phyloP scores from a whole-genome alignment of 2,329 filamentous ascomycete genomes.

The Pseudogymnoascus sp. region DNA sequence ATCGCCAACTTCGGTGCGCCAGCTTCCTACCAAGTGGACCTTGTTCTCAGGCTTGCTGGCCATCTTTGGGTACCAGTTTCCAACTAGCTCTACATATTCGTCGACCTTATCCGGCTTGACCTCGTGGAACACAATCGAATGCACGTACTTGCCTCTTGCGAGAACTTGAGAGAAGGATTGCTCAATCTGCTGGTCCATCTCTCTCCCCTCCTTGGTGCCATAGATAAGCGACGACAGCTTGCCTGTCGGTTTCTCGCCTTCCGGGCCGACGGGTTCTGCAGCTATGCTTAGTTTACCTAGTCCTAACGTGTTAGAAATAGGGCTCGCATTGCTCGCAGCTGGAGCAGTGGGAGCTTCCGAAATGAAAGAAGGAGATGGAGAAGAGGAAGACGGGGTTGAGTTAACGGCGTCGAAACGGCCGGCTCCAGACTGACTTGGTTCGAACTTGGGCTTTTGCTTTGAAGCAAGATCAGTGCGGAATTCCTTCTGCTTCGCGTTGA shows the following conservation, averaged over 20 bases:
- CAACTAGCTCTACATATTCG: slow-evolving; percentile 84
- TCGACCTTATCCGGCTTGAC: slow-evolving; percentile 94
- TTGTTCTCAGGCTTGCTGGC: slow-evolving; percentile 79
- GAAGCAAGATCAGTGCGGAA: slow-evolving; percentile 77
- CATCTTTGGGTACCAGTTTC: slow-evolving; percentile 86
- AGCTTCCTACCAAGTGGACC: slow-evolving; percentile 93
- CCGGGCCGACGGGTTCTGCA: slow-evolving; percentile 52
- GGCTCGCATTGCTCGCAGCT: slow-evolving; percentile 36
- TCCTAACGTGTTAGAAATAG: slow-evolving; percentile 32
- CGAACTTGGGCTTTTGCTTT: slow-evolving; percentile 67
- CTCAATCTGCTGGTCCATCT: slow-evolving; percentile 93
- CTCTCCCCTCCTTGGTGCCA: slow-evolving; percentile 88
- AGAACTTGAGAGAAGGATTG: slow-evolving; percentile 92
- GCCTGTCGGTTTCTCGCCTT: slow-evolving; percentile 56
- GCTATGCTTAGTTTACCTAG: slow-evolving; percentile 53
- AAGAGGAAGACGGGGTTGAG: slow-evolving; percentile 34
- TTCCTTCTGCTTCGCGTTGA: slow-evolving; percentile 74
- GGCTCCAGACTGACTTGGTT: slow-evolving; percentile 65
- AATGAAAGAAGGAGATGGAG: slow-evolving; percentile 29
- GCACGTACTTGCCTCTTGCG: slow-evolving; percentile 93
- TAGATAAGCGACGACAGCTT: slow-evolving; percentile 86
- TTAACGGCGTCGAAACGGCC: slow-evolving; percentile 36
- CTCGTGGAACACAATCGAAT: slow-evolving; percentile 93
- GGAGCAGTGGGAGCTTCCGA: slow-evolving; percentile 33
- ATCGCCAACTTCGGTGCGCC: slow-evolving; percentile 95